Base-by-base conservation (phyloP, 2,329 filamentous ascomycete genomes). In the Hymenoscyphus linearis region DNA sequence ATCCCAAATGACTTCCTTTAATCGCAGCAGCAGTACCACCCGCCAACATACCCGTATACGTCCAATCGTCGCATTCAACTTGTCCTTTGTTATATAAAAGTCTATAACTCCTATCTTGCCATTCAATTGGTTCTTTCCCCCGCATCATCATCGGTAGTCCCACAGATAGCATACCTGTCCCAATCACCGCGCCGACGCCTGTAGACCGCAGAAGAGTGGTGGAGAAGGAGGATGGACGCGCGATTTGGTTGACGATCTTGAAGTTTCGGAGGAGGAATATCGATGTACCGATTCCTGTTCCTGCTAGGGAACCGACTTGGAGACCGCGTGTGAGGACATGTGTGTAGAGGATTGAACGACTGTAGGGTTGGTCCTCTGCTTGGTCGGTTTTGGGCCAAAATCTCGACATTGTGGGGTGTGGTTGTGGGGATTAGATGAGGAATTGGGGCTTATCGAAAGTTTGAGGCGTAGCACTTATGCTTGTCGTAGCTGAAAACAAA, bases 91-190 rank as follows among this genome's bases (percentile, higher is more conserved):
- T 87, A 73, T 82, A 82, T 52, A 85, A 66, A 56, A 89, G 69
- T 34, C 85, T 75, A 84, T 85, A 88, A 60, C 80, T 79, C 18
- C 86, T 77, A 69, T 88, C 85, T 68, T 81, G 74, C 85, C 85
- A 88, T 72, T 88, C 85, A 35, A 88, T 82, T 47, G 80, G 76
- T 65, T 84, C 79, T 16, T 77, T 76, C 0, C 81, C 83, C 58
- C 74, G 74, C 85, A 88, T 87, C 2, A 79, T 75, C 0, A 69
- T 75, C 31, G 73, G 70, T 3, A 83, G 74, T 65, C 74, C 79
- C 4, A 79, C 61, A 1, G 74, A 73, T 26, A 80, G 73, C 1
- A 83, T 63, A 0, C 75, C 77, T 0, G 79, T 68, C 0, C 78
- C 81, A 27, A 80, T 64, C 1, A 80, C 59, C 3, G 77, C 77